Percentiles rank a stretch among this genome's conserved stretches.
Conservation (phyloP, 805 yeast species). For the Lachancea sp. region DNA sequence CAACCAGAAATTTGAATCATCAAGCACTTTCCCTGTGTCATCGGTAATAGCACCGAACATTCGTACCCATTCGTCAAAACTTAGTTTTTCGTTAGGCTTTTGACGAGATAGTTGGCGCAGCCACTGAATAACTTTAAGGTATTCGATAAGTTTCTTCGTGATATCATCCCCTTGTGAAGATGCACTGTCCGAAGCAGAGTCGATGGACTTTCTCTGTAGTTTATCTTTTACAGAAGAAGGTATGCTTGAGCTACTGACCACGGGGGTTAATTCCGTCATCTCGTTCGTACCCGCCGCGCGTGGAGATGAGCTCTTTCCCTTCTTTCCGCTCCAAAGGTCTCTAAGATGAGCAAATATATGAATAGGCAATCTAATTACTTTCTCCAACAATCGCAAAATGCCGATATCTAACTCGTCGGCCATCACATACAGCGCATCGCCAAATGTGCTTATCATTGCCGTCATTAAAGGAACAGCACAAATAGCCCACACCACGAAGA, state of each 20-base stretch:
- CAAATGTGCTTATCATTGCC: slow-evolving; percentile 61
- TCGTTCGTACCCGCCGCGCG: neutral
- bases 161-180: neutral
- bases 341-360: neutral
- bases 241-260: too few species aligned
- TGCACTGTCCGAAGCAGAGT: neutral
- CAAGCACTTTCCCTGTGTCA: slow-evolving; percentile 16
- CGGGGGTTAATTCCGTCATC: neutral
- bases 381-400: slow-evolving; percentile 6
- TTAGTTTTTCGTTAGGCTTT: slow-evolving; percentile 30
- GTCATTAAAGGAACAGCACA: slow-evolving; percentile 87
- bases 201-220: neutral
- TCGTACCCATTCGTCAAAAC: slow-evolving; percentile 47
- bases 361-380: neutral
- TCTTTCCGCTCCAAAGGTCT: neutral
- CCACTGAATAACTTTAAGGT: slow-evolving; percentile 5
- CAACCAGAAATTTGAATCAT: slow-evolving; percentile 47
- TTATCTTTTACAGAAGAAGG: too few species aligned
- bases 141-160: slow-evolving; percentile 1
- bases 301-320: neutral
- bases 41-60: slow-evolving; percentile 31
- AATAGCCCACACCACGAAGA: slow-evolving; percentile 76
- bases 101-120: slow-evolving; percentile 4
- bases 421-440: slow-evolving; percentile 40
- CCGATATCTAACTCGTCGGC: slow-evolving; percentile 20